Conservation (phyloP, 1,139 yeast genomes). For the Yamadazyma jaroonii region DNA sequence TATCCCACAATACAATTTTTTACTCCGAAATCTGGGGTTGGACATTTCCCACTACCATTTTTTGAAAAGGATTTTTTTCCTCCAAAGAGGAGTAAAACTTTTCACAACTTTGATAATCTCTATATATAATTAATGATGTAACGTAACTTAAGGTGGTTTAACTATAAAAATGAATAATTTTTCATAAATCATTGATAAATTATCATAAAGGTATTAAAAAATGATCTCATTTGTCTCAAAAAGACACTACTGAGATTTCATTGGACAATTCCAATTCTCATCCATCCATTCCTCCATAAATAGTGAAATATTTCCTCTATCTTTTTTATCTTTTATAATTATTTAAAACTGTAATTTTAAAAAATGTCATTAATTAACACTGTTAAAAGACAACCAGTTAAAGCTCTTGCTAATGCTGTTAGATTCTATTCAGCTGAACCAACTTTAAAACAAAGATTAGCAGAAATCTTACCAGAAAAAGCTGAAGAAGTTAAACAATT, state of each 20-base stretch:
- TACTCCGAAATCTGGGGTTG: constrained; percentile 10
- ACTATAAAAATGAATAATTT: neutral
- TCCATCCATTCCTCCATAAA: neutral
- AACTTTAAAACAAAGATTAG: constrained; percentile 89
- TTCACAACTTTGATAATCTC: neutral
- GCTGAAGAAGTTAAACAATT: constrained; percentile 89
- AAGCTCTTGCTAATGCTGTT: constrained; percentile 6
- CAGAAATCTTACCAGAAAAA: constrained; percentile 87
- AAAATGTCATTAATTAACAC: constrained; percentile 6
- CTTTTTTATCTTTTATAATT: neutral
- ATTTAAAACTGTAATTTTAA: neutral
- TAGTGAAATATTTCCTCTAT: neutral
- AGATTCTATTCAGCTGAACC: constrained; percentile 19
- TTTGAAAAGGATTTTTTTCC: neutral
- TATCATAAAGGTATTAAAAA: neutral
- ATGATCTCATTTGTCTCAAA: constrained; percentile 2
- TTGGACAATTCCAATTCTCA: constrained; percentile 1
- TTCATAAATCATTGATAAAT: neutral
- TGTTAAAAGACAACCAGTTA: constrained; percentile 12
- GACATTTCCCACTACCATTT: neutral
- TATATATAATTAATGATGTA: too few species aligned
- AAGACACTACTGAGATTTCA: constrained; percentile 3
- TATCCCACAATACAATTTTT: neutral
- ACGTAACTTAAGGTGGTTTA: too few species aligned
- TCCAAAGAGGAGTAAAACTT: neutral